Evolutionary conservation across 805 yeast genomes (phyloP).

Genomic region (Suhomyces sp.): DNA sequence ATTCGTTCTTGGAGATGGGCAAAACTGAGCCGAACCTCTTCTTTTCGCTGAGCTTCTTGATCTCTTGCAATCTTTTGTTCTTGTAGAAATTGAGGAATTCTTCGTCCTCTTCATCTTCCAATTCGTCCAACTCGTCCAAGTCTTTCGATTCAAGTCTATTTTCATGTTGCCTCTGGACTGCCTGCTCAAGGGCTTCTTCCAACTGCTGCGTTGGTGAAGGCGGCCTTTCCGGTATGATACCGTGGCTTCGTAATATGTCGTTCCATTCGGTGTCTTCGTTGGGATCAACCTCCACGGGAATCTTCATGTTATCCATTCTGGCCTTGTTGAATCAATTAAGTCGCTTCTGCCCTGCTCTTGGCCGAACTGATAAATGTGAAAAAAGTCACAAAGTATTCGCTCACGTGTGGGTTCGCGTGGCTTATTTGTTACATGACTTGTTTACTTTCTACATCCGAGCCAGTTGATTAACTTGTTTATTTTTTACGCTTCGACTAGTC

Average conservation of each 20-base stretch:
- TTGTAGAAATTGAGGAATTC: conserved; percentile 80
- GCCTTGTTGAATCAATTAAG: neutral
- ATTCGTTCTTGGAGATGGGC: conserved; percentile 84
- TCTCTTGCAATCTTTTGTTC: conserved; percentile 71
- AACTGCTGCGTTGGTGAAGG: conserved; percentile 84
- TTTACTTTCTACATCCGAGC: neutral
- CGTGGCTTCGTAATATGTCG: conserved; percentile 85
- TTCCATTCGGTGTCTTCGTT: conserved; percentile 99
- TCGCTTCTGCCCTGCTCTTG: too few relatives aligned
- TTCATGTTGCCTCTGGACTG: conserved; percentile 73
- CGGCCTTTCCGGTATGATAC: conserved; percentile 88
- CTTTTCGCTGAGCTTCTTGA: conserved; percentile 55
- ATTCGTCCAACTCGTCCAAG: conserved; percentile 76
- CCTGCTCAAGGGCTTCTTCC: conserved; percentile 86
- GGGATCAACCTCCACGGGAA: conserved; percentile 88
- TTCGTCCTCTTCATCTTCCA: conserved; percentile 92
- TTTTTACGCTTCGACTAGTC: neutral
- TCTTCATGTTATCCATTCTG: conserved; percentile 30
- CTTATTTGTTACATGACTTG: neutral
- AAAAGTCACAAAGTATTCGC: neutral
- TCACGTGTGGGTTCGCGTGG: neutral
- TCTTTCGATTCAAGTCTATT: conserved; percentile 76
- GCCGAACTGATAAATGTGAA: conserved; percentile 1
- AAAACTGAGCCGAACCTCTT: conserved; percentile 71
- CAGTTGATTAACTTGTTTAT: too few relatives aligned